Base-by-base conservation (phyloP, 1,284 basidiomycete species). In the Sporisorium scitamineum region DNA sequence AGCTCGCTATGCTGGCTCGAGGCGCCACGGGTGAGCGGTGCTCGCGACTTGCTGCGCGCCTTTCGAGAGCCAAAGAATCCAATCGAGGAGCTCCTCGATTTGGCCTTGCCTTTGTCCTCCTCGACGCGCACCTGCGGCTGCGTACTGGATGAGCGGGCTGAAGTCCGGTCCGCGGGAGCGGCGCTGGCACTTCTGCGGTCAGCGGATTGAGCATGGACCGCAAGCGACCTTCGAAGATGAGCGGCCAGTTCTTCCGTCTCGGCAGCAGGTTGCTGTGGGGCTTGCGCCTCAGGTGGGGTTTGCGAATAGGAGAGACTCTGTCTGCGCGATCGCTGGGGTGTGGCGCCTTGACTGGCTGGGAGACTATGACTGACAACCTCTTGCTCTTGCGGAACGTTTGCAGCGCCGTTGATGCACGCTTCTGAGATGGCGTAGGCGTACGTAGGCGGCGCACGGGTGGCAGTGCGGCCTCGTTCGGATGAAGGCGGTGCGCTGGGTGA, bases 31-130 rank as follows among this genome's bases (percentile, higher is more conserved):
- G 58, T 51, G 6, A 55, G 22, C 3, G 56, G 63, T 6, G 54
- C 70, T 24, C 75, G 50, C 13, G 70, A 73, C 51, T 77, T 77
- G 63, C 70, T 73, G 13, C 70, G 55, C 13, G 75, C 65, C 44
- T 77, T 77, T 18, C 70, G 59, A 6, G 65, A 59, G 13, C 62
- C 70, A 34, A 77, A 77, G 57, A 77, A 77, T 7, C 75, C 75
- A 29, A 77, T 69, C 32, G 68, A 71, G 16, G 66, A 60, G 51
- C 75, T 77, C 14, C 75, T 54, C 0, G 58, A 61, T n/a, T 76
- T 76, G 34, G 29, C 59, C 47, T 76, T 76, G 9, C 61, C 69
- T 48, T 48, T 65, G 52, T 67, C 63, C 1, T 70, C 72, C 18
- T 75, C 72, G 14, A 24, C 41, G 13, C 42, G 62, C 16, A 45